Evolutionary conservation across 345 rosid species (phyloP).

Genomic region (Camelina neglecta): DNA sequence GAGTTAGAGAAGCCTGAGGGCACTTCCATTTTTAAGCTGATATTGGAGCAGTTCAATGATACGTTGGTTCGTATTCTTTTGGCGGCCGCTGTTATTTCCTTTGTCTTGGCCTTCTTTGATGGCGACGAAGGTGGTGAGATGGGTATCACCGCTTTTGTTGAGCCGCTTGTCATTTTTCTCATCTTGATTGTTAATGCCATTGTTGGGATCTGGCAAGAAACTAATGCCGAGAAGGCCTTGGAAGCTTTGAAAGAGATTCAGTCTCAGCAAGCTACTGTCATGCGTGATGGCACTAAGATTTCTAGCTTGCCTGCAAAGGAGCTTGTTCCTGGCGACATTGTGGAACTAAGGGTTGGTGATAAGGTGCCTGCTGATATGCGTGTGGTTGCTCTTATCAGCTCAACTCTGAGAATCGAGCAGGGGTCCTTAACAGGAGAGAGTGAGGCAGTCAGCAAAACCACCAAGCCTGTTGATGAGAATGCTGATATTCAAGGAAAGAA

Average conservation of each 20-base stretch:
- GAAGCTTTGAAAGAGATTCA: conserved; percentile 94
- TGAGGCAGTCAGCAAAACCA: conserved; percentile 86
- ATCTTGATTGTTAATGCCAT: conserved; percentile 83
- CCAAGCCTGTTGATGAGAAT: conserved; percentile 63
- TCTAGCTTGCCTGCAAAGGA: conserved; percentile 68
- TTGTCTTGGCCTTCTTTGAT: conserved; percentile 79
- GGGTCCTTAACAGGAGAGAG: conserved; percentile 94
- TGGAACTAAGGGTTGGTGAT: conserved; percentile 81
- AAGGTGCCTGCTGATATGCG: conserved; percentile 94
- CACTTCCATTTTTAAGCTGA: conserved; percentile 60
- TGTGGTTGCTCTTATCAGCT: conserved; percentile 64
- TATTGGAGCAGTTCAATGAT: conserved; percentile 83
- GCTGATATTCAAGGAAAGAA: conserved; percentile 88
- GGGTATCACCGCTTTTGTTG: conserved; percentile 88
- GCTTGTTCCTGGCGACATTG: conserved; percentile 84
- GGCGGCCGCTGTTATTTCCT: conserved; percentile 77
- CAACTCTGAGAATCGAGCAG: conserved; percentile 84
- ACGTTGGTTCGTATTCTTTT: conserved; percentile 84
- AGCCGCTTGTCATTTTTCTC: conserved; percentile 90
- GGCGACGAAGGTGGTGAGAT: conserved; percentile 94
- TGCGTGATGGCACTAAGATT: conserved; percentile 63
- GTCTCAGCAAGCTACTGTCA: conserved; percentile 72
- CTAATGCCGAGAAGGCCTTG: conserved; percentile 84
- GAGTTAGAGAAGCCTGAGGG: conserved; percentile 87
- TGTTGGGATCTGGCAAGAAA: conserved; percentile 91